Conservation (phyloP, 805 yeast genomes). For the Candida awuae region DNA sequence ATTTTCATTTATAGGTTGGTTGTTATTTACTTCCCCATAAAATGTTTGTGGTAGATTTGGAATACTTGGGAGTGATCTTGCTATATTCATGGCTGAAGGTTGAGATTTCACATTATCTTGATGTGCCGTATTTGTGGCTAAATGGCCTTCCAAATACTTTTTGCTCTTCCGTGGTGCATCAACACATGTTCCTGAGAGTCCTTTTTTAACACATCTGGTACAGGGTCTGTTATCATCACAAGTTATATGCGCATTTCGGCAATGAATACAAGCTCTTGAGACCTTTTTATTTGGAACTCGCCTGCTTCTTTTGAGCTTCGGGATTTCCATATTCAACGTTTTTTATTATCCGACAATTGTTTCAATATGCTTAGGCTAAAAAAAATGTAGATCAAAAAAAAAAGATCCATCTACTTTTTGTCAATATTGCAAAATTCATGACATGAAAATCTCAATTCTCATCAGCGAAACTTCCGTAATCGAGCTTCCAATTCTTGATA, state of each 20-base stretch:
- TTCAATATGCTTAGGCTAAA: too few relatives aligned
- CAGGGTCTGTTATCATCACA: slow-evolving; percentile 69
- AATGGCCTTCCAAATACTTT: slow-evolving; percentile 46
- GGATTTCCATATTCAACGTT: not conserved
- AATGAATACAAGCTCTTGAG: slow-evolving; percentile 81
- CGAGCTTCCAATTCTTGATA: too few relatives aligned
- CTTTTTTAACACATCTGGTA: slow-evolving; percentile 63
- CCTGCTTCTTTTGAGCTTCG: slow-evolving; percentile 10
- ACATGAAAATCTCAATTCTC: too few relatives aligned
- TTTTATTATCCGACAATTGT: not conserved
- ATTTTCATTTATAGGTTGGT: too few relatives aligned
- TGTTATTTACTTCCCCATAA: too few relatives aligned
- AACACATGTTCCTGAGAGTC: slow-evolving; percentile 59
- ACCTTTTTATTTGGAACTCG: slow-evolving; percentile 52
- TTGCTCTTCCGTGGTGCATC: slow-evolving; percentile 87
- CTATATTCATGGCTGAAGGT: not conserved
- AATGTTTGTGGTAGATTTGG: too few relatives aligned
- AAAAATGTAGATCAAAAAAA: too few relatives aligned
- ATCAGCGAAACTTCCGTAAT: too few relatives aligned
- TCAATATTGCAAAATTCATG: too few relatives aligned
- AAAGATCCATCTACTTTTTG: too few relatives aligned
- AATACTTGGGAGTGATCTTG: not conserved
- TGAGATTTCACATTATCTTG: not conserved
- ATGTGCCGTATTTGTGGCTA: too few relatives aligned
- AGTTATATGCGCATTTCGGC: slow-evolving; percentile 86